These are phyloP conservation scores for Pseudogymnoascus sp. DNA, from an alignment of 2,329 filamentous ascomycete species.

Conservation along the genomic window DNA sequence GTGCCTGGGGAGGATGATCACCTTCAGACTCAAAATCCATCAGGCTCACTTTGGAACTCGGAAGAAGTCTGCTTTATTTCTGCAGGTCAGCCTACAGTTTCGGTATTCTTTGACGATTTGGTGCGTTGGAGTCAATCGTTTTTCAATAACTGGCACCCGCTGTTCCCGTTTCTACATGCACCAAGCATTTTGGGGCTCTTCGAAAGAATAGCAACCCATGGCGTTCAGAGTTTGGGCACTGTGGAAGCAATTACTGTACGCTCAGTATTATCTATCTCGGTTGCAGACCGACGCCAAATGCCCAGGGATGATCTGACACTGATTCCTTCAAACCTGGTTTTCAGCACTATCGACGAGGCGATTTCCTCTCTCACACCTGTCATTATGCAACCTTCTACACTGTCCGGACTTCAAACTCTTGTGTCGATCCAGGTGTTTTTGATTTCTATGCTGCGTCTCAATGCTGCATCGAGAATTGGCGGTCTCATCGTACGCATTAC, in stretches of 20 bases:
- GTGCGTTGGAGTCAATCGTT: conserved; percentile 43
- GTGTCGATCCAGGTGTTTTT: conserved; percentile 46
- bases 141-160: conserved; percentile 49
- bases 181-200: conserved; percentile 40
- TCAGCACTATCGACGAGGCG: conserved; percentile 40
- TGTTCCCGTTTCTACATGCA: conserved; percentile 47
- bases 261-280: conserved; percentile 43
- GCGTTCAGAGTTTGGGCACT: conserved; percentile 24
- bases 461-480: conserved; percentile 46
- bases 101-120: conserved; percentile 38
- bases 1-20: conserved; percentile 51
- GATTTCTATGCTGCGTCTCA: conserved; percentile 46
- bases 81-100: not conserved
- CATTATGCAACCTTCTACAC: conserved; percentile 38
- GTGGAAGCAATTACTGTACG: conserved; percentile 37
- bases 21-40: conserved; percentile 27
- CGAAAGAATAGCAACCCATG: conserved; percentile 33
- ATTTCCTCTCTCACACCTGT: conserved; percentile 40
- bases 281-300: conserved; percentile 42
- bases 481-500: conserved; percentile 46
- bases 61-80: conserved; percentile 27
- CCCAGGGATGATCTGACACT: conserved; percentile 16
- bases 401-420: conserved; percentile 41
- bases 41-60: conserved; percentile 28
- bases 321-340: conserved; percentile 37